Base-by-base conservation (phyloP, 805 yeast species). In the Cyberlindnera sargentensis region DNA sequence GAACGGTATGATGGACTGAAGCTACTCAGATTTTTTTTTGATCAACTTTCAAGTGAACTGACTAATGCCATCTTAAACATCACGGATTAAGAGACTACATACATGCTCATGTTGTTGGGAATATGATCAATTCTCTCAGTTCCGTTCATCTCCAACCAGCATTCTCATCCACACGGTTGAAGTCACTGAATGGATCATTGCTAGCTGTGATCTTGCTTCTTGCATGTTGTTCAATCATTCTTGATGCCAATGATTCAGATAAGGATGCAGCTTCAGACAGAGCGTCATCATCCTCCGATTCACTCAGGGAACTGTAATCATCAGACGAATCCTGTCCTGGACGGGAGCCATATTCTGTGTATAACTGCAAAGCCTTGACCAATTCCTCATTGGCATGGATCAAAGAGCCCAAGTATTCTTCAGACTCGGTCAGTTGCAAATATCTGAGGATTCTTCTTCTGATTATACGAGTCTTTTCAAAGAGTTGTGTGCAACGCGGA, bases 321-420 rank as follows among this genome's bases (percentile, higher is more conserved):
- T 28, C 65, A 61, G 42, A 47, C 37, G 64, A 64, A 29, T 63
- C 68, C 31, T 57, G 57, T 29, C 66, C 73, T 9, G 69, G 42
- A 51, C 77, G 63, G 46, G 68, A 48, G 51, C 80, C 62, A 15
- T 33, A 39, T 39, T 73, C 72, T 46, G 90, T 95, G 60, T 78
- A 90, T 42, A 69, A 64, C 52, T 79, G 77, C 54, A 93, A 72
- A 0, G 89, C 82, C 4, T 68, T 67, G 6, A 93, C 95, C 47
- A 93, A 72, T 60, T 87, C 90, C 55, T 93, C 99, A 60, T 93
- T 93, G 37, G 96, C 95, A 53, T 78, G 82, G 45, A 93, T 78
- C 49, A 93, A 71, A 36, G 87, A 75, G n/a, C 97, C 98, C 49
- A 93, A 65, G 48, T 80, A 84, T 56, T 87, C 95, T 49, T 90